Evolutionary conservation across 2,329 filamentous ascomycete genomes (phyloP).

Genomic region (Onygena corvina): DNA sequence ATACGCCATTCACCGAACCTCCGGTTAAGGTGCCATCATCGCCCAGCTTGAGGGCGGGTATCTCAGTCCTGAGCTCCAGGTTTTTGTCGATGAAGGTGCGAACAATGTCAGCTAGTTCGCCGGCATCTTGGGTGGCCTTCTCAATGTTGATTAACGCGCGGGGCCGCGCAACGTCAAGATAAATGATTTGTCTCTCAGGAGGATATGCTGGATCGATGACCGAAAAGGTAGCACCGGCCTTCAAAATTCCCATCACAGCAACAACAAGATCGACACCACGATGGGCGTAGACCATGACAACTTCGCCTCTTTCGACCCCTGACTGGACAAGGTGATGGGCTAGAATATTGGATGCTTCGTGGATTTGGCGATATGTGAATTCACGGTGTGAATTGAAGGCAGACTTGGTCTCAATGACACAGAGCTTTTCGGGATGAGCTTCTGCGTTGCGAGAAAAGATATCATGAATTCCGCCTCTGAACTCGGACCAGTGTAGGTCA

Average conservation of each 20-base stretch:
- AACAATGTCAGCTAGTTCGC: constrained; percentile 49
- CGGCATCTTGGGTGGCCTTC: constrained; percentile 56
- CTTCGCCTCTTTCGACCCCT: constrained; percentile 66
- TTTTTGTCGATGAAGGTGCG: constrained; percentile 59
- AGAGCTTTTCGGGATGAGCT: constrained; percentile 54
- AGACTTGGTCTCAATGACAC: constrained; percentile 53
- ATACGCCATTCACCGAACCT: constrained; percentile 51
- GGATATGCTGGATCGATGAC: constrained; percentile 72
- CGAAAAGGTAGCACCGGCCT: constrained; percentile 48
- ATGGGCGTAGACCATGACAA: constrained; percentile 86
- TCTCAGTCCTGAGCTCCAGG: constrained; percentile 57
- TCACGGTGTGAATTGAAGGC: constrained; percentile 44
- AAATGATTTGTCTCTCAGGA: constrained; percentile 66
- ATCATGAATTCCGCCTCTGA: constrained; percentile 26
- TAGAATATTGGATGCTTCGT: constrained; percentile 68
- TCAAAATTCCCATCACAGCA: constrained; percentile 64
- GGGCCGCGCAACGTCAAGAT: constrained; percentile 67
- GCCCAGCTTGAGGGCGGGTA: constrained; percentile 60
- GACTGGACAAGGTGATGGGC: constrained; percentile 65
- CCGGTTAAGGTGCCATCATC: constrained; percentile 63
- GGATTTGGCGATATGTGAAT: constrained; percentile 78
- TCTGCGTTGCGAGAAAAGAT: constrained; percentile 37
- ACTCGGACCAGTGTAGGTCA: constrained; percentile 37
- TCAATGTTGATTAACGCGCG: constrained; percentile 60
- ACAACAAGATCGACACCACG: constrained; percentile 66